phyloP scores from a whole-genome alignment of 106 monocot species.

The Phalaenopsis aphrodite region DNA sequence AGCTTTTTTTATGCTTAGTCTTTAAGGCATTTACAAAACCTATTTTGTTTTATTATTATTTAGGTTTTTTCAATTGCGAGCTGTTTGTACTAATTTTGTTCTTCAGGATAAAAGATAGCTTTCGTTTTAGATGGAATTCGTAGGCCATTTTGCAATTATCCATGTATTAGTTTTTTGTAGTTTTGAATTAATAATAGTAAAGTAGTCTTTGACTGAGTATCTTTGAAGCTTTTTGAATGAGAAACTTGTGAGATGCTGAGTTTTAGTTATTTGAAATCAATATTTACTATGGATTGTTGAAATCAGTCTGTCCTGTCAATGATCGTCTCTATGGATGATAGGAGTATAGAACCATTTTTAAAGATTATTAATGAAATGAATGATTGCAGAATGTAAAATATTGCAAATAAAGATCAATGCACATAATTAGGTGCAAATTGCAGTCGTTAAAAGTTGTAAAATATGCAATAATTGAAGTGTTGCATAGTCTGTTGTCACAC shows the following conservation, averaged over 20 bases:
- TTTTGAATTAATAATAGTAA: not conserved
- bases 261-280: not conserved
- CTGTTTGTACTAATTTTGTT: not conserved
- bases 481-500: too few species aligned
- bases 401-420: too few species aligned
- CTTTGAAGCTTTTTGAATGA: not conserved
- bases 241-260: not conserved
- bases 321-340: not conserved
- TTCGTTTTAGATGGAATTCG: too few species aligned
- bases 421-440: too few species aligned
- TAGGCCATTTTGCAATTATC: too few species aligned
- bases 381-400: too few species aligned
- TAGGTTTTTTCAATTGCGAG: not conserved
- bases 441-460: too few species aligned
- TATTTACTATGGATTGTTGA: not conserved
- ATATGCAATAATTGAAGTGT: too few species aligned
- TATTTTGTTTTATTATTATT: not conserved
- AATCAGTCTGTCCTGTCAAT: not conserved
- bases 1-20: not conserved
- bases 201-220: not conserved
- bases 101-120: too few species aligned
- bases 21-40: not conserved
- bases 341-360: not conserved
- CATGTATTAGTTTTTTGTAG: not conserved
- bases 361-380: not conserved